Conservation (phyloP, 108 stramenopile genomes). For the Cyclotella kingstonii region DNA sequence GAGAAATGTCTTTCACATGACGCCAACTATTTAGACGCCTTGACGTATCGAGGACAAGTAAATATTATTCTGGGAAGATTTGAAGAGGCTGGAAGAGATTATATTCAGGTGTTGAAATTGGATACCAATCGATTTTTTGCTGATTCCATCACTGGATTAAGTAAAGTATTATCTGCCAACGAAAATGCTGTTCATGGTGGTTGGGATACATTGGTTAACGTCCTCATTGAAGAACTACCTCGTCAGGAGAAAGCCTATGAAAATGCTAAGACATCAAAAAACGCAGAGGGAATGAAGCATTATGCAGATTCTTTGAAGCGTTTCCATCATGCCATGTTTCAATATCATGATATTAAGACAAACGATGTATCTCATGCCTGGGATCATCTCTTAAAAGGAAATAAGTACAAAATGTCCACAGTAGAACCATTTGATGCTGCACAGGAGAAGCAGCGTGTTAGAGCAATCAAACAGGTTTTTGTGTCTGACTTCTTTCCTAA, state of each 20-base stretch:
- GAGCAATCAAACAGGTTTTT: slow-evolving; percentile 65
- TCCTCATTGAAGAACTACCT: slow-evolving; percentile 36
- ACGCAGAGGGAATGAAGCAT: slow-evolving; percentile 15
- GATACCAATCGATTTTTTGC: slow-evolving; percentile 50
- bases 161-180: slow-evolving; percentile 61
- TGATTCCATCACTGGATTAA: slow-evolving; percentile 67
- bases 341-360: slow-evolving; percentile 79
- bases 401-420: slow-evolving; percentile 64
- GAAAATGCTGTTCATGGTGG: slow-evolving; percentile 58
- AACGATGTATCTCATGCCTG: slow-evolving; percentile 64
- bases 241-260: slow-evolving; percentile 27
- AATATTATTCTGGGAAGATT: slow-evolving; percentile 73
- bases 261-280: slow-evolving; percentile 7
- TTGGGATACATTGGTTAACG: slow-evolving; percentile 54
- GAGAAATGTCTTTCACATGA: slow-evolving; percentile 53
- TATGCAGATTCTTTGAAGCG: slow-evolving; percentile 56
- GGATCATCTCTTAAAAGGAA: slow-evolving; percentile 55
- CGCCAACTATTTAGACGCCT: slow-evolving; percentile 63
- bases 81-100: slow-evolving; percentile 59
- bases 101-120: slow-evolving; percentile 47
- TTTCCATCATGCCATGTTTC: slow-evolving; percentile 71
- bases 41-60: slow-evolving; percentile 57
- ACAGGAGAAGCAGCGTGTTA: slow-evolving; percentile 54
- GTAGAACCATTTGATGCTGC: slow-evolving; percentile 55
- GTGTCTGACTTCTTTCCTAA: slow-evolving; percentile 61